phyloP scores from a whole-genome alignment of 371 early-diverging fungal species.

The Rhizopus delemar region DNA sequence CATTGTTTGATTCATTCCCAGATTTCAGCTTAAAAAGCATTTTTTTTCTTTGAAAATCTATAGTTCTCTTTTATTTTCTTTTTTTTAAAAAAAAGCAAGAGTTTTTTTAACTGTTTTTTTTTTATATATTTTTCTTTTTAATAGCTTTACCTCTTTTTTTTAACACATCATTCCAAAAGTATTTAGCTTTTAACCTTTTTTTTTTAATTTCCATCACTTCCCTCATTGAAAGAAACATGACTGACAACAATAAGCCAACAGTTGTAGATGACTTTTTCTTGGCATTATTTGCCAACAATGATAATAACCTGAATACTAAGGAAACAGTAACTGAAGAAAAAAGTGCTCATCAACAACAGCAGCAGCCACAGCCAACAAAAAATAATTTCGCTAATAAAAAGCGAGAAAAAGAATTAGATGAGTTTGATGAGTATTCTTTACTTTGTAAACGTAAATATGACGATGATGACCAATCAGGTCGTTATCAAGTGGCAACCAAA shows the following conservation, averaged over 20 bases:
- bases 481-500: constrained; percentile 12
- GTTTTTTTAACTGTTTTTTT: no score
- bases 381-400: neutral
- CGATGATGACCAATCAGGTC: constrained; percentile 3
- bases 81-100: no score
- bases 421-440: constrained; percentile 52
- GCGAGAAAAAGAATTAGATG: constrained; percentile 34
- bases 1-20: no score
- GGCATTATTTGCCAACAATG: constrained; percentile 42
- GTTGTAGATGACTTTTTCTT: constrained; percentile 52
- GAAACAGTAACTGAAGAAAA: constrained; percentile 42
- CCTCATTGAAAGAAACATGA: neutral
- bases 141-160: no score
- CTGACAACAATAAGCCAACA: constrained; percentile 16
- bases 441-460: constrained; percentile 26
- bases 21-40: no score
- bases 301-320: constrained; percentile 34
- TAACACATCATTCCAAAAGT: no score
- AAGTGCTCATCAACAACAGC: neutral
- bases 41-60: no score
- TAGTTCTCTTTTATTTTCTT: no score
- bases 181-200: no score
- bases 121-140: no score
- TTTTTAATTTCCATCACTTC: neutral
- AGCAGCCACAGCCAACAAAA: neutral